Percentiles rank a stretch among this genome's conserved stretches.
phyloP scores from a whole-genome alignment of 352 stramenopile species.

The Phytopythium helicoides region DNA sequence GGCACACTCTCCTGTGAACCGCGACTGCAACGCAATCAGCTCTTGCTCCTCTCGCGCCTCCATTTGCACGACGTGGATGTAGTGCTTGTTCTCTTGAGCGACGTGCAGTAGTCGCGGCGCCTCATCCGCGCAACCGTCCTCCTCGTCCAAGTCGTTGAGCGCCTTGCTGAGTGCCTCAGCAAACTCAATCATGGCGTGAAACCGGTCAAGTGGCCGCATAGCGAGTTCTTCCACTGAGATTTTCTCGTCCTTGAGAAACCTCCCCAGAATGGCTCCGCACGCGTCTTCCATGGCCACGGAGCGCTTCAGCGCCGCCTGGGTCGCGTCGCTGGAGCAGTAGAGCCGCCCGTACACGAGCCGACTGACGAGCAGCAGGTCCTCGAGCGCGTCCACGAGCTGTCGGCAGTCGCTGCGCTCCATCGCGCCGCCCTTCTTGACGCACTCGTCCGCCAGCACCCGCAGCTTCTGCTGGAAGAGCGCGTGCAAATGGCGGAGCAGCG shows the following conservation, averaged over 20 bases:
- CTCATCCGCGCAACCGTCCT: constrained; percentile 9
- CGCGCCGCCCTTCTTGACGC: constrained; percentile 3
- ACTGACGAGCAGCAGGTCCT: constrained; percentile 23
- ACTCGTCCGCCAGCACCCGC: constrained; percentile 7
- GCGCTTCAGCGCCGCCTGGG: constrained; percentile 10
- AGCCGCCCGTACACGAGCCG: constrained; percentile 25
- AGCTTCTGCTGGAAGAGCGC: constrained; percentile 27
- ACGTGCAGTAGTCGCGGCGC: constrained; percentile 23
- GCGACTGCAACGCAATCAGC: constrained; percentile 28
- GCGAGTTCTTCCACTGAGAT: constrained; percentile 18
- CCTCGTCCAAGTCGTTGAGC: constrained; percentile 10
- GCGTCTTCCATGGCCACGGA: background rate
- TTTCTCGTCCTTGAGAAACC: constrained; percentile 18
- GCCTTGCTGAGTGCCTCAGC: constrained; percentile 27
- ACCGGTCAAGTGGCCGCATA: constrained; percentile 20
- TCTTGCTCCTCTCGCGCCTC: constrained; percentile 25
- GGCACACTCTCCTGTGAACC: constrained; percentile 20
- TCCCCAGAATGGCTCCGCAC: constrained; percentile 11
- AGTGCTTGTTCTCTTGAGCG: constrained; percentile 28
- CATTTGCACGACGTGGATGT: constrained; percentile 21
- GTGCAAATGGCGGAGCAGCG: constrained; percentile 21
- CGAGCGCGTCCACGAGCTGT: constrained; percentile 19
- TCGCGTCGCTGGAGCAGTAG: constrained; percentile 14
- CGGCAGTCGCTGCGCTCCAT: constrained; percentile 13
- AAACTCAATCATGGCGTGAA: constrained; percentile 29